Conservation (phyloP, 2,329 filamentous ascomycete genomes). For the Clonostachys solani region DNA sequence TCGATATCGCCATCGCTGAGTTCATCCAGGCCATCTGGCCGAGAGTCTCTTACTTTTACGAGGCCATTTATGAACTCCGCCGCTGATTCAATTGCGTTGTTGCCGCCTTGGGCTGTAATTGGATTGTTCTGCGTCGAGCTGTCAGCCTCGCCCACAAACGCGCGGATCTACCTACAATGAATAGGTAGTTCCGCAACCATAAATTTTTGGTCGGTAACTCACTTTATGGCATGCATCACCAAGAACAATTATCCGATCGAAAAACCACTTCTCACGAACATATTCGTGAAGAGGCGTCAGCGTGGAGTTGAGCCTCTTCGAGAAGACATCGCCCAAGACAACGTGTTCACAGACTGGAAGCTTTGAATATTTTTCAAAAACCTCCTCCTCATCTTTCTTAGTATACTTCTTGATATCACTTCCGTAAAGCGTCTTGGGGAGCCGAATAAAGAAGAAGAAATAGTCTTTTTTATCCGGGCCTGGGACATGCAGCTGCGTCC, state of each 20-base stretch:
- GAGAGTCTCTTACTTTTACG: neutral
- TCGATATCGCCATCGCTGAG: neutral
- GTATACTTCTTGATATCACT: constrained; percentile 25
- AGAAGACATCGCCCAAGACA: constrained; percentile 20
- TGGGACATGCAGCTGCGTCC: constrained; percentile 17
- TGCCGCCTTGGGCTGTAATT: constrained; percentile 15
- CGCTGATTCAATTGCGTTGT: constrained; percentile 15
- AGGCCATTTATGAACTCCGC: constrained; percentile 11
- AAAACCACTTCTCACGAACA: constrained; percentile 25
- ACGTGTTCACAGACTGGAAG: constrained; percentile 12
- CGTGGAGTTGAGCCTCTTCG: constrained; percentile 13
- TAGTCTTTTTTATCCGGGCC: constrained; percentile 21
- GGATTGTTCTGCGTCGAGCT: constrained; percentile 10
- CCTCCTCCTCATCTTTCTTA: constrained; percentile 18
- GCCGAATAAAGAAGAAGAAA: constrained; percentile 26
- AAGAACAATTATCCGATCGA: constrained; percentile 18
- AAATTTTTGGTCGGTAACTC: neutral
- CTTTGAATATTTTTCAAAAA: constrained; percentile 14
- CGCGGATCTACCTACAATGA: too few species aligned
- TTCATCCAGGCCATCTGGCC: neutral
- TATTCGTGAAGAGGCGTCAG: constrained; percentile 24
- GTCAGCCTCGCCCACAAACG: too few species aligned
- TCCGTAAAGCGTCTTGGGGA: constrained; percentile 17
- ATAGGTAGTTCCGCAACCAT: too few species aligned
- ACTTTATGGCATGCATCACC: constrained; percentile 28